Evolutionary conservation across 306 rosid species (phyloP), one percentile per base, ranked within the genome.

Genomic region (Acacia crassicarpa): DNA sequence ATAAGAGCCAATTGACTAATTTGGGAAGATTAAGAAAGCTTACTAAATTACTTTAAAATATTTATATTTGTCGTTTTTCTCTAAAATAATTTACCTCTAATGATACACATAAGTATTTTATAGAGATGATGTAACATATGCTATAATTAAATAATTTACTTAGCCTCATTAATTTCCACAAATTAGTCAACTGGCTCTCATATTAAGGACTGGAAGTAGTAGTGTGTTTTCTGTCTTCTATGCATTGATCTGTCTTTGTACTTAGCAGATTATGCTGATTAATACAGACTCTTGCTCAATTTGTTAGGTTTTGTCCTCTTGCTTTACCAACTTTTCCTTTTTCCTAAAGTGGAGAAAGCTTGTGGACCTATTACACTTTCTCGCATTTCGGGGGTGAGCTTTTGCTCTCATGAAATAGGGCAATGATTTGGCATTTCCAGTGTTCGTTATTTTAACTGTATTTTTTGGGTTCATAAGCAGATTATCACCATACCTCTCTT

Each of bases 401-500:
- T 70, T 81, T 69, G 86, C 45, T 76, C 44, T 8, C 51, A 49
- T 77, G n/a, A 46, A 43, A 9, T 12, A 35, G 23, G 10, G 9
- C 23, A 51, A 20, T 54, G 73, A 45, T 62, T 82, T n/a, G 6
- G 8, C 74, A 22, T 75, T 56, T 30, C 75, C 71, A 45, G 13
- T 15, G 67, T 13, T 63, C 5, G 40, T 51, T 38, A 76, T 30
- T 70, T 80, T 27, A 81, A 62, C 56, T 67, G 30, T 67, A 13
- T 49, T 75, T 33, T 49, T 23, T 66, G 71, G 27, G 58, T 22
- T 27, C 25, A 9, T 51, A 33, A 87, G 83, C 91, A 94, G 97
- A 78, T 71, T 58, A 41, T 94, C 76, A 70, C 88, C 10, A 91
- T 94, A 76, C 98, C 97, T 9, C 79, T 92, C 76, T 61, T 94